phyloP scores from a whole-genome alignment of 2,329 filamentous ascomycete species.

The Cercospora sp. region DNA sequence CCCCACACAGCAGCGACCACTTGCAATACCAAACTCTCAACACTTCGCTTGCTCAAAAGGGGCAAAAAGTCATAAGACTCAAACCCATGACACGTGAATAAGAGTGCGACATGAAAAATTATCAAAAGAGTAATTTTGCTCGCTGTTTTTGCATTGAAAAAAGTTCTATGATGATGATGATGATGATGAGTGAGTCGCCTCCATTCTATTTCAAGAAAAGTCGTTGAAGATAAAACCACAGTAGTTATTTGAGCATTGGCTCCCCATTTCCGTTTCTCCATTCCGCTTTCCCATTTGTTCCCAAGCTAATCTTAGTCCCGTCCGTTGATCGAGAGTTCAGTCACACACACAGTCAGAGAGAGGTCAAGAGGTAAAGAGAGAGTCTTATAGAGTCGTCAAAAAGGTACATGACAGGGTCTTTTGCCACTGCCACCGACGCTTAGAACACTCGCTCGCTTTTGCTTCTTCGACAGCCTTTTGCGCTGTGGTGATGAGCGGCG shows the following conservation, averaged over 20 bases:
- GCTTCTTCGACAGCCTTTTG: slow-evolving; percentile 20
- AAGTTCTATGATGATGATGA: neutral
- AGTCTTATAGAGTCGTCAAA: slow-evolving; percentile 18
- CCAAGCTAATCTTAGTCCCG: neutral
- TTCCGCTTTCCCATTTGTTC: neutral
- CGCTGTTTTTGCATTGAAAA: neutral
- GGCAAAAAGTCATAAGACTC: no score
- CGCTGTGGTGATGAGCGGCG: slow-evolving; percentile 11
- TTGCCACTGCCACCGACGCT: neutral
- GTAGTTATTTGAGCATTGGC: neutral
- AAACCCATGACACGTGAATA: no score
- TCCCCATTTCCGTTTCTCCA: neutral
- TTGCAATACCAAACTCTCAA: no score
- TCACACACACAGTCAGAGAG: neutral
- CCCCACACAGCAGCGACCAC: no score
- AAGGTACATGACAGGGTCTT: slow-evolving; percentile 18
- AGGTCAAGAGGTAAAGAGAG: neutral
- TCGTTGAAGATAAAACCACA: slow-evolving; percentile 1
- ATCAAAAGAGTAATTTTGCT: neutral
- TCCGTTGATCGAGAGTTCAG: neutral
- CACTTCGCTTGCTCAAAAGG: no score
- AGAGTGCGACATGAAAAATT: no score
- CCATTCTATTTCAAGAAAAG: neutral
- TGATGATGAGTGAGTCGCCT: neutral
- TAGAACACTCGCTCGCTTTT: slow-evolving; percentile 2